Percentiles rank a stretch among this genome's conserved stretches.
Conservation (phyloP, 2,329 filamentous ascomycete genomes). For the Aspergillus puulaauensis region DNA sequence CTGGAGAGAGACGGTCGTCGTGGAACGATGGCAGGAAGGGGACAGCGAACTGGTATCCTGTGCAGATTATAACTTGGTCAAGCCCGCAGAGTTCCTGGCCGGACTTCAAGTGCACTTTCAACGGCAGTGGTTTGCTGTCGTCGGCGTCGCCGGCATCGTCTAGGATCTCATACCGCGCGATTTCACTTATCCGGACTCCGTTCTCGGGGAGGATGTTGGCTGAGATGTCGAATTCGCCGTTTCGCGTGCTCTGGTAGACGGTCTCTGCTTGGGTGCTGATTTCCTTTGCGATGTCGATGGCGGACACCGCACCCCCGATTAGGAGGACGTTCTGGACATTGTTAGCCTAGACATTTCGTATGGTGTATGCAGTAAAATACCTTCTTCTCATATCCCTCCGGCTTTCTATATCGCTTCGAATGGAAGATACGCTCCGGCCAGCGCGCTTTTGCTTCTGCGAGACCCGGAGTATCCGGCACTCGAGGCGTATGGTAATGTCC, state of each 20-base stretch:
- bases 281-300: slow-evolving; percentile 55
- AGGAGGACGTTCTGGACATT: slow-evolving; percentile 52
- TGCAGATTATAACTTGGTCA: slow-evolving; percentile 63
- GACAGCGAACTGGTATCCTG: slow-evolving; percentile 67
- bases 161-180: slow-evolving; percentile 47
- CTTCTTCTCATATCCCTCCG: slow-evolving; percentile 53
- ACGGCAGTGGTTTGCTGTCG: slow-evolving; percentile 46
- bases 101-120: slow-evolving; percentile 53
- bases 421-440: slow-evolving; percentile 50
- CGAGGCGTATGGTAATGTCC: slow-evolving; percentile 56
- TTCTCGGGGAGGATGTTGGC: slow-evolving; percentile 54
- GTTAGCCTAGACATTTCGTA: not conserved
- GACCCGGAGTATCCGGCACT: slow-evolving; percentile 50
- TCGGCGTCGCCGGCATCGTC: not conserved
- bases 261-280: slow-evolving; percentile 45
- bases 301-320: slow-evolving; percentile 57
- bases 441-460: slow-evolving; percentile 46
- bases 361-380: slow-evolving; percentile 32
- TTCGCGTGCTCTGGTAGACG: slow-evolving; percentile 58
- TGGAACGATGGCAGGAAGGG: slow-evolving; percentile 61
- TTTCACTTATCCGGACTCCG: slow-evolving; percentile 53
- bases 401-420: slow-evolving; percentile 52
- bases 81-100: slow-evolving; percentile 56
- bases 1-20: slow-evolving; percentile 43
- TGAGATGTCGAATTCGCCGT: slow-evolving; percentile 61